These are phyloP conservation scores for Mortierella sp. DNA, from an alignment of 371 early-diverging fungal species.

Conservation along the genomic window DNA sequence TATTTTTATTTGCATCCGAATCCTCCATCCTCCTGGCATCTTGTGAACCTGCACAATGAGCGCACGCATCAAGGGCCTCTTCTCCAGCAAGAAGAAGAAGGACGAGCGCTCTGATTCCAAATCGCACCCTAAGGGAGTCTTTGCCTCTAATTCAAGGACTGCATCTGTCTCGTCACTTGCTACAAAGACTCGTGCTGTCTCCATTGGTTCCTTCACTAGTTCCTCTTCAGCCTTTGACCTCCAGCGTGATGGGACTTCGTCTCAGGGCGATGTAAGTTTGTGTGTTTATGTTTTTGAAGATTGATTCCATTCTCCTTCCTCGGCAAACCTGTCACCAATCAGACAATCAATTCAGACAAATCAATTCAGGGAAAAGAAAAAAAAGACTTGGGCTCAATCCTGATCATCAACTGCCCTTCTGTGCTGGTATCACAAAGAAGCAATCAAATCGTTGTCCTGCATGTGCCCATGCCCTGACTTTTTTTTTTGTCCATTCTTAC, in stretches of 20 bases:
- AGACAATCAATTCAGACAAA: neutral
- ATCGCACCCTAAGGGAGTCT: conserved; percentile 24
- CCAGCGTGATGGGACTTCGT: conserved; percentile 16
- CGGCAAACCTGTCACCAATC: too few relatives aligned
- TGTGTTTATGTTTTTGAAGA: neutral
- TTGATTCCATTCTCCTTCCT: too few relatives aligned
- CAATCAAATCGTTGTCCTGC: conserved; percentile 1
- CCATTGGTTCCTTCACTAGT: conserved; percentile 34
- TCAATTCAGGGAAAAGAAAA: neutral
- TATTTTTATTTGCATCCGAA: neutral
- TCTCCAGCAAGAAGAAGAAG: conserved; percentile 51
- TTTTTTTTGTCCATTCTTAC: neutral
- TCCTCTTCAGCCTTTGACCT: conserved; percentile 27
- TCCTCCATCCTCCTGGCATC: neutral
- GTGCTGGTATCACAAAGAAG: conserved; percentile 8
- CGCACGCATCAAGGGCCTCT: conserved; percentile 56
- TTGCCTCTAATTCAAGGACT: conserved; percentile 8
- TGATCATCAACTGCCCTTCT: neutral
- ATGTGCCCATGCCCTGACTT: conserved; percentile 1
- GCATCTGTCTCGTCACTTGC: conserved; percentile 31
- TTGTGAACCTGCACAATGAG: conserved; percentile 28
- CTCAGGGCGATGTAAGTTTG: conserved; percentile 34
- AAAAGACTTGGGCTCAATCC: conserved; percentile 5
- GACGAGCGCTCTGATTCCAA: conserved; percentile 14
- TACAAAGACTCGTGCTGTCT: conserved; percentile 19